Evolutionary conservation across 2,329 filamentous ascomycete species (phyloP).

Genomic region (Neofusicoccum sp.): DNA sequence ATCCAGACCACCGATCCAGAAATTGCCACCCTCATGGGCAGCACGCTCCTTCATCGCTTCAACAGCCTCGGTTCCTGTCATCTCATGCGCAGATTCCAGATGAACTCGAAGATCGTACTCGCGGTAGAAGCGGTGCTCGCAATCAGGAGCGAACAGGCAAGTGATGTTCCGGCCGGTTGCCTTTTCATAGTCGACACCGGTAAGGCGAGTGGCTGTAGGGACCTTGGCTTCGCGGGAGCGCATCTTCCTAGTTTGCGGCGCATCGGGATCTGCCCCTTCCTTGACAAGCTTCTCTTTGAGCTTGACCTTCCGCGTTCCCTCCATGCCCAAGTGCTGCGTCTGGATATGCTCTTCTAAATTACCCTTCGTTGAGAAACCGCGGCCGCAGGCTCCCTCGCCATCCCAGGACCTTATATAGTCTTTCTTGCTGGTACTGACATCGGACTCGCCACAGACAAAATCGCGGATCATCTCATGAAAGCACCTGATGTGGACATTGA

Average conservation of each 20-base stretch:
- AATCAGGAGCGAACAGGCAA: constrained; percentile 45
- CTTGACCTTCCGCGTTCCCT: constrained; percentile 37
- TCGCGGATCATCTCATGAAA: constrained; percentile 71
- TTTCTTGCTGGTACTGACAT: constrained; percentile 51
- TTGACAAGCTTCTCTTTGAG: constrained; percentile 42
- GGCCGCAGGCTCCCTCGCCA: constrained; percentile 67
- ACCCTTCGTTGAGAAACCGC: constrained; percentile 72
- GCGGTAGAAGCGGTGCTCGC: constrained; percentile 46
- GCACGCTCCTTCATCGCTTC: constrained; percentile 40
- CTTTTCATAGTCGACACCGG: constrained; percentile 55
- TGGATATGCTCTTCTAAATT: constrained; percentile 82
- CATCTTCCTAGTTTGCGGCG: not conserved
- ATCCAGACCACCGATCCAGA: constrained; percentile 44
- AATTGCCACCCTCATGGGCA: constrained; percentile 42
- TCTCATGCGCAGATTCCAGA: constrained; percentile 46
- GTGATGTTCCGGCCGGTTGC: constrained; percentile 49
- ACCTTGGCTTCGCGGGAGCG: constrained; percentile 21
- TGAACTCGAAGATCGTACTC: constrained; percentile 60
- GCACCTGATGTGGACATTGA: constrained; percentile 73
- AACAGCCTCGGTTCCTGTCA: constrained; percentile 34
- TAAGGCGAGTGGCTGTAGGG: constrained; percentile 48
- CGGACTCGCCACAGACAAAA: constrained; percentile 74
- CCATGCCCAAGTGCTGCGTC: constrained; percentile 71
- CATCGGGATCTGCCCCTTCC: constrained; percentile 15
- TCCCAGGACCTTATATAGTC: constrained; percentile 63